Evolutionary conservation across 2,329 filamentous ascomycete species (phyloP), one percentile per base, ranked within the genome.

Genomic region (Talaromyces atroroseus): DNA sequence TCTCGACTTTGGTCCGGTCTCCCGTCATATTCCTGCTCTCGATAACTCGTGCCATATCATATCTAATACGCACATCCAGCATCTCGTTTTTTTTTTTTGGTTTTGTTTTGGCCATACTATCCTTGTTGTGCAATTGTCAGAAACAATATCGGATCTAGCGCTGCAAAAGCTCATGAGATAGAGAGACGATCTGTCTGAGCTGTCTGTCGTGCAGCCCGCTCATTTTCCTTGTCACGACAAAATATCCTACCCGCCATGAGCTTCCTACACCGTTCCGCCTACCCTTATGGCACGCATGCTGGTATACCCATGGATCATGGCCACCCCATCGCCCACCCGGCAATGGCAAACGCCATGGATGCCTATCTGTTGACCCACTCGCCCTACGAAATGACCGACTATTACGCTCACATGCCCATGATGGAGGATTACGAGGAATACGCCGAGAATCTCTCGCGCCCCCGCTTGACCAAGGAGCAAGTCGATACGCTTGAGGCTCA

Each of bases 381-480:
- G n/a, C 66, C 69, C n/a, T 70, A 71, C 61, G 74, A 76, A 36
- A 71, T 72, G 65, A 65, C 73, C 42, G 73, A 77, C 52, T 75
- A 72, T 60, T 74, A 73, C 50, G 68, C 69, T 56, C 68, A 73
- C 54, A 67, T 72, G 40, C 69, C 71, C 56, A 67, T 73, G 55
- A 67, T 73, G 66, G 58, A 66, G 26, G 67, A 72, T 52, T 75
- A 74, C 56, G 76, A 78, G 44, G 76, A 78, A 64, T 73, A 72
- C 58, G 66, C 74, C 36, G 77, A 80, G 62, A 76, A 75, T 59
- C 66, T 77, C 42, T 78, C 76, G 16, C 71, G 76, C 16, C 77
- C 77, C 11, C 72, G 77, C 38, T 71, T 80, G 62, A 79, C 77
- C 58, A 78, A 78, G 60, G 77, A 80, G 58, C 77, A 80, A 67